Percentiles rank a stretch among this genome's conserved stretches.
These are phyloP conservation scores for Sclerotinia subarctica DNA, from an alignment of 2,329 filamentous ascomycete genomes.

Conservation along the genomic window DNA sequence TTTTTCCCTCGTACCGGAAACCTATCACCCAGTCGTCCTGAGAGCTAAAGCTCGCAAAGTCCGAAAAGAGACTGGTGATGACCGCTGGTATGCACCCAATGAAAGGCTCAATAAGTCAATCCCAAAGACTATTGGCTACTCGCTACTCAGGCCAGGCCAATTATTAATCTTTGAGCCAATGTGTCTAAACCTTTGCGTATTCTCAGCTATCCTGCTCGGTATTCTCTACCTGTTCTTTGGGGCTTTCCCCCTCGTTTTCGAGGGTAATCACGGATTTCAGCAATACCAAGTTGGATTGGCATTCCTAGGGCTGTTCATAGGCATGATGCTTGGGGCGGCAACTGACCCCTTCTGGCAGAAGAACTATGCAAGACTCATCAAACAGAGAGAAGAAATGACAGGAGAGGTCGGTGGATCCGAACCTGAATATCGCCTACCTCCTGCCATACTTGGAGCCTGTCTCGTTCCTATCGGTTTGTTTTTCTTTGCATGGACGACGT, in stretches of 20 bases:
- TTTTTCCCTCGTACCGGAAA: slow-evolving; percentile 76
- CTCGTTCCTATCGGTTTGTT: slow-evolving; percentile 80
- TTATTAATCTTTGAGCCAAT: slow-evolving; percentile 80
- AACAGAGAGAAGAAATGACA: slow-evolving; percentile 45
- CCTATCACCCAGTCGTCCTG: slow-evolving; percentile 74
- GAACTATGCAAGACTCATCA: slow-evolving; percentile 57
- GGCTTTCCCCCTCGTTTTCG: slow-evolving; percentile 79
- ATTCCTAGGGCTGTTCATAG: slow-evolving; percentile 69
- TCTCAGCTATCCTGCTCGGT: slow-evolving; percentile 80
- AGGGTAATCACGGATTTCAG: slow-evolving; percentile 69
- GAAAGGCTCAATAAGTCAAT: slow-evolving; percentile 72
- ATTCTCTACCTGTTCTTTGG: slow-evolving; percentile 90
- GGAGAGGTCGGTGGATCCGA: slow-evolving; percentile 54
- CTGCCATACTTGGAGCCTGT: slow-evolving; percentile 69
- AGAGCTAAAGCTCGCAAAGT: slow-evolving; percentile 67
- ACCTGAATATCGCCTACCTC: slow-evolving; percentile 82
- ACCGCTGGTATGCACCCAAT: slow-evolving; percentile 71
- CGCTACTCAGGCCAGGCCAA: slow-evolving; percentile 64
- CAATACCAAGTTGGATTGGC: slow-evolving; percentile 76
- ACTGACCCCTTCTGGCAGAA: slow-evolving; percentile 65
- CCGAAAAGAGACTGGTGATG: slow-evolving; percentile 73
- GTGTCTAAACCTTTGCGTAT: slow-evolving; percentile 76
- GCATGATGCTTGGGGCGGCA: slow-evolving; percentile 62
- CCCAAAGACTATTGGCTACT: slow-evolving; percentile 53
- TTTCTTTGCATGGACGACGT: slow-evolving; percentile 85